Base-by-base conservation (phyloP, 2,329 filamentous ascomycete genomes). In the Trichoderma sp. region DNA sequence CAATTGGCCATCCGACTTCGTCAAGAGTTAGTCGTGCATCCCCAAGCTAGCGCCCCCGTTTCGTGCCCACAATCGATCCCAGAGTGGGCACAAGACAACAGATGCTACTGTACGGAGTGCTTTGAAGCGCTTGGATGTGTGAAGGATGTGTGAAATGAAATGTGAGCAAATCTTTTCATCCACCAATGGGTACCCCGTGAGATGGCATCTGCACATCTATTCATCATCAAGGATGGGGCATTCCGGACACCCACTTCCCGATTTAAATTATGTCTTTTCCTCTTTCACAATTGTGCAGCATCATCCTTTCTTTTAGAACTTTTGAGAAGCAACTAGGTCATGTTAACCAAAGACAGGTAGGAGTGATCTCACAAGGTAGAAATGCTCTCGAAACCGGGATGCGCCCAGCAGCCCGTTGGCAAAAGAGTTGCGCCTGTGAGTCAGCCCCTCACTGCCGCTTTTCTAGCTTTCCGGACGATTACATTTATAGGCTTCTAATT, bases 11-110 rank as follows among this genome's bases (percentile, higher is more conserved):
- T 45, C 35, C 25, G 35, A 35, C 61, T 35, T 65, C 52, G 61
- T 65, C 52, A 17, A 45, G 50, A 56, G 22, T 48, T 68, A 53
- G 66, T 17, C 19, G 22, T 52, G 59, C 66, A 68, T 65, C 59
- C 66, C 52, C 45, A 17, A 32, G 12, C 45, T 68, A 68, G 66
- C 59, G 52, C n/a, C 50, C 34, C 52, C 39, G 19, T 57, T 35
- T 53, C 29, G 42, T 63, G 58, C 39, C 66, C 66, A 57, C 50
- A 68, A 52, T 57, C 50, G 59, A 56, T 58, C 37, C 61, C 27
- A 56, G 50, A 45, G 61, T 48, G 37, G 61, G 25, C 61, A 48
- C 52, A 65, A 65, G 37, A 65, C 52, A 15, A 48, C 50, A 32
- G 27, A 48, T 65, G 52, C 50, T 57, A 57, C 61, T 35, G 37